Percentiles rank a stretch among this genome's conserved stretches.
These are phyloP conservation scores for Talaromyces rugulosus DNA, from an alignment of 2,329 filamentous ascomycete genomes.

Conservation along the genomic window DNA sequence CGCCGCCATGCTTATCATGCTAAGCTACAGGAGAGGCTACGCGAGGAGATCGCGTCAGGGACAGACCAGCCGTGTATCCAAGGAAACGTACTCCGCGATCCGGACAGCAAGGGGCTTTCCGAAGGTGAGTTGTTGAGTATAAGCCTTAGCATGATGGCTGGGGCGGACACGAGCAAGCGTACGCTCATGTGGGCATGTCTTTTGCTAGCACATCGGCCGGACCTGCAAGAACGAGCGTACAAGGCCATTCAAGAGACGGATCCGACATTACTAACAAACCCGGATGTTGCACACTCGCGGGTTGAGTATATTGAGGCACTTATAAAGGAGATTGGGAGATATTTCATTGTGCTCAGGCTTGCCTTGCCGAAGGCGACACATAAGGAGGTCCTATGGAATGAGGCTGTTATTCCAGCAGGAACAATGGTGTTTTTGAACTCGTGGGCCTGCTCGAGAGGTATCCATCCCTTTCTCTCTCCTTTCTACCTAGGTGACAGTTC, in stretches of 20 bases:
- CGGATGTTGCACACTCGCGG: not conserved
- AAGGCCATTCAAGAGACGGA: not conserved
- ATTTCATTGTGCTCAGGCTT: slow-evolving; percentile 8
- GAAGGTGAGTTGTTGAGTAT: slow-evolving; percentile 8
- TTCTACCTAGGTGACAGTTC: not conserved
- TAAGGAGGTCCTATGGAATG: slow-evolving; percentile 5
- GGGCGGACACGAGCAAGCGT: slow-evolving; percentile 6
- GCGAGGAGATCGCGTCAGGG: slow-evolving; percentile 1
- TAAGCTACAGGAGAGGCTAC: not conserved
- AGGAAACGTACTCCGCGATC: slow-evolving; percentile 8
- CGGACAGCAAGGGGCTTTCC: slow-evolving; percentile 1
- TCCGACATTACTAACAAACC: not conserved
- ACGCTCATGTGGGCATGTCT: slow-evolving; percentile 8
- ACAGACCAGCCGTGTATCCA: slow-evolving; percentile 10
- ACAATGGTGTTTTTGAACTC: slow-evolving; percentile 14
- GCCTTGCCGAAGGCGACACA: slow-evolving; percentile 5
- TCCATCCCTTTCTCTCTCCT: no score
- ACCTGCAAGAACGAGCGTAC: slow-evolving; percentile 10
- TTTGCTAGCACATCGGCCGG: slow-evolving; percentile 10
- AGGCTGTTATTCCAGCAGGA: slow-evolving; percentile 5
- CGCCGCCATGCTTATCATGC: not conserved
- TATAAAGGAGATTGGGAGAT: slow-evolving; percentile 7
- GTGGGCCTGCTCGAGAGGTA: slow-evolving; percentile 14
- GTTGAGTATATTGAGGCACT: slow-evolving; percentile 10
- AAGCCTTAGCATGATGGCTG: slow-evolving; percentile 13